Percentiles rank a stretch among this genome's conserved stretches.
Evolutionary conservation across 805 yeast species (phyloP).

Genomic region (Starmerella stellata): DNA sequence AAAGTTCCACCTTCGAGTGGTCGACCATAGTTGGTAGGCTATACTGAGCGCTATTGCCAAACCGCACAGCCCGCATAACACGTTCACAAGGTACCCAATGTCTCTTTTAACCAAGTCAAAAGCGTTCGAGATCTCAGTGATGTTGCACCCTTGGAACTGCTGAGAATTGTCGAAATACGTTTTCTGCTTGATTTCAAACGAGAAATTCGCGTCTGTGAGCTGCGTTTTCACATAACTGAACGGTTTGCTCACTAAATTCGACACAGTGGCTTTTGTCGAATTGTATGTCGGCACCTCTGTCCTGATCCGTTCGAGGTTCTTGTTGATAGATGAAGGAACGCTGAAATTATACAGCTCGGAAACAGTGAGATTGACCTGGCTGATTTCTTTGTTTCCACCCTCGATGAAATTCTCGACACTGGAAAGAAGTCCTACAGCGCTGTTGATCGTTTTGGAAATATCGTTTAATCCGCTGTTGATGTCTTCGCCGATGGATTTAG

Average conservation of each 20-base stretch:
- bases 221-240: conserved; percentile 33
- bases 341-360: conserved; percentile 35
- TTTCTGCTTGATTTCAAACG: background rate
- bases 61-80: conserved; percentile 7
- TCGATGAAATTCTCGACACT: conserved; percentile 40
- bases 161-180: background rate
- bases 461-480: conserved; percentile 50
- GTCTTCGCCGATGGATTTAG: conserved; percentile 36
- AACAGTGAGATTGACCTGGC: conserved; percentile 42
- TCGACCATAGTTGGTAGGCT: conserved; percentile 3
- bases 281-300: conserved; percentile 47
- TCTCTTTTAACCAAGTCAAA: conserved; percentile 2
- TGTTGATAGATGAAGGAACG: conserved; percentile 49
- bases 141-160: conserved; percentile 4
- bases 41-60: conserved; percentile 5
- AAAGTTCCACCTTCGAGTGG: conserved; percentile 6
- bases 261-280: conserved; percentile 42
- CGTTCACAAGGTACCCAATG: background rate
- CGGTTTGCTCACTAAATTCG: conserved; percentile 38
- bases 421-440: conserved; percentile 33
- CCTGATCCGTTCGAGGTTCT: conserved; percentile 34
- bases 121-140: background rate
- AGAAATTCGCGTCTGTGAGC: conserved; percentile 18
- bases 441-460: conserved; percentile 39
- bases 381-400: conserved; percentile 28